Evolutionary conservation across 768 basidiomycete species (phyloP), one percentile per base, ranked within the genome.

Genomic region (Ephemerocybe angulata): DNA sequence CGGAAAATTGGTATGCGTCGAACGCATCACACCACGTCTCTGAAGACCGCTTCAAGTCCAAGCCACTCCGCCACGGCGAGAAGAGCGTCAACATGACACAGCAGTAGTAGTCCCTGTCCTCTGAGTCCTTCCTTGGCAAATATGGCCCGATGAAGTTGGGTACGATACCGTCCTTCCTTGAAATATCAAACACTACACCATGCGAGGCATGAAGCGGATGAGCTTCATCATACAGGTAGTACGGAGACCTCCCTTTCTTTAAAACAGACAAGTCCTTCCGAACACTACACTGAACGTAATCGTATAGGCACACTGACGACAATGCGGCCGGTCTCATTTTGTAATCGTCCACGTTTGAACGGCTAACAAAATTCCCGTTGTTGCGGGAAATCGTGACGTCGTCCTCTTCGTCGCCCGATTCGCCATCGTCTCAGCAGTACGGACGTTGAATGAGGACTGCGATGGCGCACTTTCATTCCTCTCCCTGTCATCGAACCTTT

Each of bases 1-100:
- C 3, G 3, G 25, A 52, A 42, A 13, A 17, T 13, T 8, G 3
- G 22, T n/a, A n/a, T 24, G 3, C 22, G 4, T 30, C 37, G 31
- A 24, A 52, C 3, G 40, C 35, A 2, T 52, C 50, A 3, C n/a
- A 3, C 50, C 50, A 52, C 1, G 37, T 6, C 2, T 40, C 22
- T 2, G 15, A 22, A 25, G 50, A 38, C 19, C 13, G 25, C 17
- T 17, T 3, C 1, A 52, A 38, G 19, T 52, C 50, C 24, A 52
- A n/a, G 4, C 50, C 50, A 5, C 37, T 40, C 13, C 50, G 15
- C 50, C 50, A 52, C 13, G 37, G 50, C 2, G 17, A 1, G 17
- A 52, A 41, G 15, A 52, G 31, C 4, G 50, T 40, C 2, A 52
- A n/a, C 50, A 52, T 52, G 1, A 28, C 30, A n/a, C 37, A 52